These are phyloP conservation scores for Metarhizium album DNA, from an alignment of 2,329 filamentous ascomycete genomes.

Conservation along the genomic window DNA sequence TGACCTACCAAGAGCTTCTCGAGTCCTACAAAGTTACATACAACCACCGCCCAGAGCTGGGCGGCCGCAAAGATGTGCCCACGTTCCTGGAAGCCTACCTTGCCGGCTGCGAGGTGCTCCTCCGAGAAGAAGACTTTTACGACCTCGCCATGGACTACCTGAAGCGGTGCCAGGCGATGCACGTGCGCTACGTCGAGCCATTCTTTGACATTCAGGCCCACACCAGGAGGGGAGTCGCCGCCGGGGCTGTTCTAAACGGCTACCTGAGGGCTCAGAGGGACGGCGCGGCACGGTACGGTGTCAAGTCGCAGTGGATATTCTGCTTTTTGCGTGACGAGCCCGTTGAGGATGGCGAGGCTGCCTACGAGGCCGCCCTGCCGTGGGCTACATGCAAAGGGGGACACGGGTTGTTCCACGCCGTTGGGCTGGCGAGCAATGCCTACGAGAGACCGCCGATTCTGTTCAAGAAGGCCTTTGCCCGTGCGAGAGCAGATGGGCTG, in stretches of 20 bases:
- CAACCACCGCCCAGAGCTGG: slow-evolving; percentile 29
- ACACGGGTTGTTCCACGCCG: slow-evolving; percentile 30
- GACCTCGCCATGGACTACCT: slow-evolving; percentile 62
- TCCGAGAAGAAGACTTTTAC: slow-evolving; percentile 56
- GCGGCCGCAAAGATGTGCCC: slow-evolving; percentile 21
- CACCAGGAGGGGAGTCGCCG: slow-evolving; percentile 47
- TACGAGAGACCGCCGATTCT: slow-evolving; percentile 32
- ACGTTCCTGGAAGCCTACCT: slow-evolving; percentile 64
- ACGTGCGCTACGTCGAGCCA: slow-evolving; percentile 60
- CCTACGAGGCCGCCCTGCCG: slow-evolving; percentile 35
- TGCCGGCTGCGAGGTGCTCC: slow-evolving; percentile 62
- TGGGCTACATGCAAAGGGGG: slow-evolving; percentile 22
- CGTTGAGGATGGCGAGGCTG: slow-evolving; percentile 57
- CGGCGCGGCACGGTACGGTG: slow-evolving; percentile 47
- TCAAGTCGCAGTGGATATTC: slow-evolving; percentile 55
- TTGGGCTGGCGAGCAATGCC: slow-evolving; percentile 37
- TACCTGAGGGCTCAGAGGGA: slow-evolving; percentile 47
- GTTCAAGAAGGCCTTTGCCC: slow-evolving; percentile 29
- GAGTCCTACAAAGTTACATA: slow-evolving; percentile 52
- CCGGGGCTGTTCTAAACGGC: slow-evolving; percentile 51
- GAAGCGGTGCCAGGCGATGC: slow-evolving; percentile 47
- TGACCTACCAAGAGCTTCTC: slow-evolving; percentile 45
- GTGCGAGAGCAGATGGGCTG: slow-evolving; percentile 28
- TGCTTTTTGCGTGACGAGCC: slow-evolving; percentile 63
- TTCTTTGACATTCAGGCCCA: slow-evolving; percentile 75